Percentiles rank a stretch among this genome's conserved stretches.
These are phyloP conservation scores for Musa itinerans DNA, from an alignment of 176 grass and related monocot species.

Conservation along the genomic window DNA sequence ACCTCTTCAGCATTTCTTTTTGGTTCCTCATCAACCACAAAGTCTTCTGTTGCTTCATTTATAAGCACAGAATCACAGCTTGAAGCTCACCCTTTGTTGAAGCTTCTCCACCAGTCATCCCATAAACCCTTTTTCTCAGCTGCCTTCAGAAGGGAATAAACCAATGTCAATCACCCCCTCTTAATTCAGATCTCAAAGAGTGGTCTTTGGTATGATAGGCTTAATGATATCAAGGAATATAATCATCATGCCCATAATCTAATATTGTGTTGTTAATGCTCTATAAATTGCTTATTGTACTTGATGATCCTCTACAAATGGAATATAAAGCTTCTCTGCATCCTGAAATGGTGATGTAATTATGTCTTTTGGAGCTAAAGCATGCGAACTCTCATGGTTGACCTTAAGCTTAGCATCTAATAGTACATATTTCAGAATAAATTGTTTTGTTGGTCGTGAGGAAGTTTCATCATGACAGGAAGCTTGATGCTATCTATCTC, in stretches of 20 bases:
- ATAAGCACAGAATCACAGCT: slow-evolving; percentile 57
- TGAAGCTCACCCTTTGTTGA: slow-evolving; percentile 23
- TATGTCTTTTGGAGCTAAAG: too few species aligned
- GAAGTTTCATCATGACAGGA: not conserved
- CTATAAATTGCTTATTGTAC: not conserved
- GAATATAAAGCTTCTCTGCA: too few species aligned
- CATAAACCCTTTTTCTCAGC: not conserved
- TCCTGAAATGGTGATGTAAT: too few species aligned
- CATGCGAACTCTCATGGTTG: not conserved
- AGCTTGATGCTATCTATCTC: not conserved
- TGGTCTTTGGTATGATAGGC: not conserved
- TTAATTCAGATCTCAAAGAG: slow-evolving; percentile 4
- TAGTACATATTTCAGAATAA: not conserved
- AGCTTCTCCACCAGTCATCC: slow-evolving; percentile 11
- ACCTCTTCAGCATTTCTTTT: slow-evolving; percentile 8
- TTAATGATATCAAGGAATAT: slow-evolving; percentile 19
- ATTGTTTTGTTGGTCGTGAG: not conserved
- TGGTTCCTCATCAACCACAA: slow-evolving; percentile 25
- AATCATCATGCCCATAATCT: not conserved
- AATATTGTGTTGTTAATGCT: not conserved
- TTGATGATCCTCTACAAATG: not conserved
- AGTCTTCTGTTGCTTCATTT: slow-evolving; percentile 38
- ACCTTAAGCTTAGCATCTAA: slow-evolving; percentile 3
- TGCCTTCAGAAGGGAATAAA: slow-evolving; percentile 52
- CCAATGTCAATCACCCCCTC: slow-evolving; percentile 16